These are phyloP conservation scores for Spathaspora sp. DNA, from an alignment of 1,139 yeast species.

Conservation along the genomic window DNA sequence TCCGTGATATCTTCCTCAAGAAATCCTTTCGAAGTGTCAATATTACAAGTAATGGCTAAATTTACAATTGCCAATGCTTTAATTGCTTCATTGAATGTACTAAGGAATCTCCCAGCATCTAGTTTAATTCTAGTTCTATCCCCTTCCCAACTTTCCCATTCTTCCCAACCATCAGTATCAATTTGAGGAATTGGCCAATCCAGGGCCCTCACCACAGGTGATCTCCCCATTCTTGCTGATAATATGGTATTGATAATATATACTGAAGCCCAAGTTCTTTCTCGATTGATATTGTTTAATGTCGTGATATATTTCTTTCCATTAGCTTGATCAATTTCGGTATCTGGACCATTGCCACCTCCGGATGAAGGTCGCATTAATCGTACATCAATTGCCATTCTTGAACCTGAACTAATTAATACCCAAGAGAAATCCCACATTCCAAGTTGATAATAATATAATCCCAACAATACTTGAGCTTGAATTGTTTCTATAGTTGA, in stretches of 20 bases:
- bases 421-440: slow-evolving; percentile 29
- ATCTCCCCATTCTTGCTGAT: slow-evolving; percentile 24
- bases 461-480: slow-evolving; percentile 22
- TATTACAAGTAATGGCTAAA: slow-evolving; percentile 21
- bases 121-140: slow-evolving; percentile 15
- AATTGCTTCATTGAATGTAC: slow-evolving; percentile 19
- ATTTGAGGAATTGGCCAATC: slow-evolving; percentile 26
- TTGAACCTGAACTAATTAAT: slow-evolving; percentile 21
- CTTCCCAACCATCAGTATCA: slow-evolving; percentile 25
- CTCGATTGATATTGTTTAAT: slow-evolving; percentile 19
- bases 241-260: slow-evolving; percentile 22
- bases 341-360: not conserved
- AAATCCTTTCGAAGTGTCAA: slow-evolving; percentile 18
- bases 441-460: slow-evolving; percentile 22
- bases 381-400: slow-evolving; percentile 28
- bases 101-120: slow-evolving; percentile 21
- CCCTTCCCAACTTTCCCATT: slow-evolving; percentile 24
- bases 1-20: slow-evolving; percentile 5
- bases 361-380: slow-evolving; percentile 16
- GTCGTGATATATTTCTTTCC: slow-evolving; percentile 12
- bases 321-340: slow-evolving; percentile 8
- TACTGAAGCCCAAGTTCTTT: slow-evolving; percentile 26
- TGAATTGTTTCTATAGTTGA: slow-evolving; percentile 28
- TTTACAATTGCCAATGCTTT: slow-evolving; percentile 19
- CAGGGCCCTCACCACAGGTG: slow-evolving; percentile 22